Percentiles rank a stretch among this genome's conserved stretches.
phyloP scores from a whole-genome alignment of 1,284 basidiomycete genomes.

The Tremellales sp. region DNA sequence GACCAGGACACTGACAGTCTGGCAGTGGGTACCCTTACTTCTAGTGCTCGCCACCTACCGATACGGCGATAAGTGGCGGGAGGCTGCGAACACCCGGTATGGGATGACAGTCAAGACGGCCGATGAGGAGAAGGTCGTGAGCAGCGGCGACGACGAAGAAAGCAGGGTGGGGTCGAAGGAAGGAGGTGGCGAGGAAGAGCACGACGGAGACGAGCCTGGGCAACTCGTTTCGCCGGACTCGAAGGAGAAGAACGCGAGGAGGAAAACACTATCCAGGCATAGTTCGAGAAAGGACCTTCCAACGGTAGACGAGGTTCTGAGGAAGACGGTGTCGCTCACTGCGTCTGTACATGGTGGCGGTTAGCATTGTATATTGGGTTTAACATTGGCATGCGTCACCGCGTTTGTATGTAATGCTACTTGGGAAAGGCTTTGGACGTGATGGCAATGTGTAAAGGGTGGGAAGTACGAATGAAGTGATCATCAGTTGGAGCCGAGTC shows the following conservation, averaged over 20 bases:
- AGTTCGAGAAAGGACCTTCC: slow-evolving; percentile 21
- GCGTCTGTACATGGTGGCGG: slow-evolving; percentile 40
- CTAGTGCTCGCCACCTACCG: slow-evolving; percentile 18
- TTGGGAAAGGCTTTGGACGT: too few relatives aligned
- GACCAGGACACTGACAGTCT: background rate
- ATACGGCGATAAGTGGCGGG: slow-evolving; percentile 37
- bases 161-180: background rate
- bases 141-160: slow-evolving; percentile 1
- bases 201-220: slow-evolving; percentile 17
- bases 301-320: slow-evolving; percentile 34
- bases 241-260: background rate
- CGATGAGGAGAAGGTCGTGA: slow-evolving; percentile 14
- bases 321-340: slow-evolving; percentile 32
- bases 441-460: too few relatives aligned
- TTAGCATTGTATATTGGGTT: background rate
- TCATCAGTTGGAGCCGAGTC: too few relatives aligned
- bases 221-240: slow-evolving; percentile 7
- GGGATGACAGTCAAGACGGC: slow-evolving; percentile 16
- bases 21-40: slow-evolving; percentile 17
- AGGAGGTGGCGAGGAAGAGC: slow-evolving; percentile 4
- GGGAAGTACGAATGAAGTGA: too few relatives aligned
- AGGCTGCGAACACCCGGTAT: slow-evolving; percentile 22
- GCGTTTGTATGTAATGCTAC: too few relatives aligned
- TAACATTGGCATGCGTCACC: too few relatives aligned
- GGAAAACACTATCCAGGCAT: slow-evolving; percentile 2